Evolutionary conservation across 139 green algal species (phyloP).

Genomic region (Spirogloea muscicola): DNA sequence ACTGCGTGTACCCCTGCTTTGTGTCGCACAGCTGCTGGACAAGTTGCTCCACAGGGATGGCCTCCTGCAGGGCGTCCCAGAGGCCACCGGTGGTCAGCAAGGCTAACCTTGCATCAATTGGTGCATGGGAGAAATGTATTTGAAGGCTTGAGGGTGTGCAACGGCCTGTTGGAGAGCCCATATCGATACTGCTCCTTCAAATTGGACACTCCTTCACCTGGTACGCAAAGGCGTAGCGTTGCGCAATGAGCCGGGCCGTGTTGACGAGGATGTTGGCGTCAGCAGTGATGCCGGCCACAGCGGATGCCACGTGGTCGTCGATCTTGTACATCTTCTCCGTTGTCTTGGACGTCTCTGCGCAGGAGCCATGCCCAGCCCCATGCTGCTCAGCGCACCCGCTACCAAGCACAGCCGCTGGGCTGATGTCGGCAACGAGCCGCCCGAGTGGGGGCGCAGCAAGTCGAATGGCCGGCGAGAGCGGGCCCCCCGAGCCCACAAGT

Average conservation of each 20-base stretch:
- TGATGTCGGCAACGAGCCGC: too few species aligned
- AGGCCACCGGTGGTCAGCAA: too few species aligned
- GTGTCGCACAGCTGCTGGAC: conserved; percentile 86
- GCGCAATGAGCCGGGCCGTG: conserved; percentile 49
- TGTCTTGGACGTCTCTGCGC: conserved; percentile 50
- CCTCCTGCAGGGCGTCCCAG: conserved; percentile 60
- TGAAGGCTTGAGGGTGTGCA: background rate
- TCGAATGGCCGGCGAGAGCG: too few species aligned
- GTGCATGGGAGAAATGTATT: background rate
- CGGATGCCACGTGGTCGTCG: conserved; percentile 88
- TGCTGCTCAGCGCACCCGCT: too few species aligned
- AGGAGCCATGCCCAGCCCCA: too few species aligned
- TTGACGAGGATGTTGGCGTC: conserved; percentile 99
- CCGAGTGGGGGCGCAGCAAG: too few species aligned
- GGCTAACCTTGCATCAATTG: background rate
- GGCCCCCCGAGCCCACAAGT: too few species aligned
- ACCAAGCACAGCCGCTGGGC: too few species aligned
- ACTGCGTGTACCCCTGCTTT: conserved; percentile 83
- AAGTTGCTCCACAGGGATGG: conserved; percentile 95
- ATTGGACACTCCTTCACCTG: background rate
- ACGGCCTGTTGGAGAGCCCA: background rate
- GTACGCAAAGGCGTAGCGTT: conserved; percentile 60
- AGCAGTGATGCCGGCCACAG: conserved; percentile 91
- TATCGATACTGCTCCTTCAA: background rate
- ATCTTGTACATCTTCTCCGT: conserved; percentile 97